These are phyloP conservation scores for Detonula confervacea DNA, from an alignment of 352 stramenopile species.

Conservation along the genomic window DNA sequence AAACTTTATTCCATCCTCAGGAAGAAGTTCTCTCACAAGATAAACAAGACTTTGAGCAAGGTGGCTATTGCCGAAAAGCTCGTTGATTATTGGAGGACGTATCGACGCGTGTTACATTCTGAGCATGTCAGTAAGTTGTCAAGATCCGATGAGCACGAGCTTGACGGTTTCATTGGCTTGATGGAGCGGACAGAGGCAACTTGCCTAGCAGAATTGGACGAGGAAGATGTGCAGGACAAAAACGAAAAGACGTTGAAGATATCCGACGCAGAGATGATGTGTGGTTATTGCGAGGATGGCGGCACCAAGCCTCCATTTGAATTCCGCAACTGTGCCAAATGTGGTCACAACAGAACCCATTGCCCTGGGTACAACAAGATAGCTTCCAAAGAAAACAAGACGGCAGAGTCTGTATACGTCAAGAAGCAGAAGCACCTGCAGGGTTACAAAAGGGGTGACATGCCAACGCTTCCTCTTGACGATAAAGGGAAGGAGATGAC, in stretches of 20 bases:
- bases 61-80: too few species aligned
- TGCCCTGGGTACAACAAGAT: not conserved
- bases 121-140: not conserved
- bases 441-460: not conserved
- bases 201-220: not conserved
- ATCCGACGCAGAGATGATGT: not conserved
- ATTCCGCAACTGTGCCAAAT: not conserved
- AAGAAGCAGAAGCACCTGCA: not conserved
- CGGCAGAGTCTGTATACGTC: not conserved
- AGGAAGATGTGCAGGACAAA: not conserved
- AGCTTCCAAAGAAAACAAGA: not conserved
- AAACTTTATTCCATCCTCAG: too few species aligned
- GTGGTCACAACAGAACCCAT: not conserved
- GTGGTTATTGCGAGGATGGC: not conserved
- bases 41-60: too few species aligned
- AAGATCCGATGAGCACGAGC: not conserved
- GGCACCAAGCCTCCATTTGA: not conserved
- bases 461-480: not conserved
- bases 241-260: not conserved
- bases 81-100: too few species aligned
- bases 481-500: not conserved
- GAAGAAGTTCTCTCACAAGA: too few species aligned
- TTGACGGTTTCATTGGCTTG: not conserved
- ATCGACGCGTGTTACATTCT: not conserved
- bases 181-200: not conserved